phyloP scores from a whole-genome alignment of 2,329 filamentous ascomycete genomes.

The Claviceps sp. region DNA sequence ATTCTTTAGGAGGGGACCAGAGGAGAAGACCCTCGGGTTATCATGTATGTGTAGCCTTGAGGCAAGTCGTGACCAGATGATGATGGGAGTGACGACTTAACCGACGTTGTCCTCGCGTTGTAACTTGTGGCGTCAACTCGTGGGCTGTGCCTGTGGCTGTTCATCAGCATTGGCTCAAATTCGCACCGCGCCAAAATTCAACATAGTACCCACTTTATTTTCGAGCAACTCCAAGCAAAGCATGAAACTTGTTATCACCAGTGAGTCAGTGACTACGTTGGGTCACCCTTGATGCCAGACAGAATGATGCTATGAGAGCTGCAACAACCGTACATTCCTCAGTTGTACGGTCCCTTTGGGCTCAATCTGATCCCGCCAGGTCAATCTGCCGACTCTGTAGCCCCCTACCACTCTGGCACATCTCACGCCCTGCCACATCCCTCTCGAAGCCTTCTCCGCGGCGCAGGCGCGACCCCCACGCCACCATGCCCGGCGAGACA shows the following conservation, averaged over 20 bases:
- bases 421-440: slow-evolving; percentile 7
- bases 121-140: too few species aligned
- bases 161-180: too few species aligned
- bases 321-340: slow-evolving; percentile 15
- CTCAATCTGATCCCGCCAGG: slow-evolving; percentile 13
- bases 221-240: not conserved
- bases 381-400: slow-evolving; percentile 8
- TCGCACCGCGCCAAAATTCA: not conserved
- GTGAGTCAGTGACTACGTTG: too few species aligned
- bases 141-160: too few species aligned
- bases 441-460: slow-evolving; percentile 1
- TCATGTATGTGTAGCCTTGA: not conserved
- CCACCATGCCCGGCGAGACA: slow-evolving; percentile 18
- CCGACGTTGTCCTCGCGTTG: too few species aligned
- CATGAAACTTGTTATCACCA: not conserved
- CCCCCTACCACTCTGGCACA: not conserved
- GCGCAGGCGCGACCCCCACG: not conserved
- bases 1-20: too few species aligned
- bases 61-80: not conserved
- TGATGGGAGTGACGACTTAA: too few species aligned
- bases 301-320: slow-evolving; percentile 1
- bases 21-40: too few species aligned
- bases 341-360: slow-evolving; percentile 13
- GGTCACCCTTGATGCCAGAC: not conserved
- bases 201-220: not conserved